Percentiles rank a stretch among this genome's conserved stretches.
Evolutionary conservation across 2,329 filamentous ascomycete species (phyloP).

Genomic region (Helicocarpus griseus): DNA sequence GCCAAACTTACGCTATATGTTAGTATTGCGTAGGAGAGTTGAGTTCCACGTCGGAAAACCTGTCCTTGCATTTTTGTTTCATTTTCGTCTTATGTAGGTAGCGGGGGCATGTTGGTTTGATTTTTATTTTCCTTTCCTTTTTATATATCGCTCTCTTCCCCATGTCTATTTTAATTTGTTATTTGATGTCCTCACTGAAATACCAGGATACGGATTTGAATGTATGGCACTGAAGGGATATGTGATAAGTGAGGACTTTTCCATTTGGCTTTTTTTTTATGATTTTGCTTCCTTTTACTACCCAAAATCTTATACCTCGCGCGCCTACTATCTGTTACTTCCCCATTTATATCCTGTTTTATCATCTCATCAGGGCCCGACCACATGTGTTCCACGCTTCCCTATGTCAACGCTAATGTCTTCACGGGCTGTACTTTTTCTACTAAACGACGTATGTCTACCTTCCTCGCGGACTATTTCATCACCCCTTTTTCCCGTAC

Average conservation of each 20-base stretch:
- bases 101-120: no score
- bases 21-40: constrained; percentile 21
- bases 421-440: neutral
- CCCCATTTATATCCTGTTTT: neutral
- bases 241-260: neutral
- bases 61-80: neutral
- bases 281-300: neutral
- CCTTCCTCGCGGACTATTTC: neutral
- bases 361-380: neutral
- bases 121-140: neutral
- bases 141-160: no score
- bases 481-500: neutral
- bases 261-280: neutral
- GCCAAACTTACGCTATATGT: constrained; percentile 77
- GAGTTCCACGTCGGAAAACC: neutral
- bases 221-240: neutral
- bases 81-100: neutral
- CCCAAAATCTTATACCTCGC: neutral
- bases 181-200: neutral
- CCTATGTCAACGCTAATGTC: neutral
- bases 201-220: neutral
- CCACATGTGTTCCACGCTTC: neutral
- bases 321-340: no score
- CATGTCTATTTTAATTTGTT: neutral
- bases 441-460: constrained; percentile 8